Evolutionary conservation across 2,329 filamentous ascomycete species (phyloP).

Genomic region (Tolypocladium tundrense): DNA sequence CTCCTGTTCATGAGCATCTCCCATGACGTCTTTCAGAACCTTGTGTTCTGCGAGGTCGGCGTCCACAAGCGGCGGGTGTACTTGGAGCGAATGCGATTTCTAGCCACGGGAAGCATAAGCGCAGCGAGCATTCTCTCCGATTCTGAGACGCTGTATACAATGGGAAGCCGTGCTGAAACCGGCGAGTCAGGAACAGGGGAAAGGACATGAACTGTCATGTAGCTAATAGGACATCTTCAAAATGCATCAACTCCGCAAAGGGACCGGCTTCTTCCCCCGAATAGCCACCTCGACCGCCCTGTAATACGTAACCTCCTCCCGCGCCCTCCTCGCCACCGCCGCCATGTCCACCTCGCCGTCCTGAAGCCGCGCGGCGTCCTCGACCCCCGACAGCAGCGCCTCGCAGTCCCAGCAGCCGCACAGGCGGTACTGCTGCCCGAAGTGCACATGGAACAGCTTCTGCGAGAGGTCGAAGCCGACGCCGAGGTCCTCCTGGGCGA

Average conservation of each 20-base stretch:
- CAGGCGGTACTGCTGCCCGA: slow-evolving; percentile 22
- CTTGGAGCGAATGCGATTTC: slow-evolving; percentile 5
- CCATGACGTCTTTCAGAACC: slow-evolving; percentile 2
- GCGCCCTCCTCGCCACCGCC: neutral
- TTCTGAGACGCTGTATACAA: neutral
- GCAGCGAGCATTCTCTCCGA: neutral
- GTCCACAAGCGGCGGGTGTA: slow-evolving; percentile 11
- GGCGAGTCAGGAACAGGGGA: neutral
- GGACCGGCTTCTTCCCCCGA: slow-evolving; percentile 2
- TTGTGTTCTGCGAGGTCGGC: slow-evolving; percentile 11
- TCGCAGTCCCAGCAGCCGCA: slow-evolving; percentile 29
- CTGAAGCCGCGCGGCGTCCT: neutral
- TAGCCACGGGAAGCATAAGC: neutral
- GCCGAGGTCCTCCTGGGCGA: slow-evolving; percentile 14
- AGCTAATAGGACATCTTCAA: neutral
- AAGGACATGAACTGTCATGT: neutral
- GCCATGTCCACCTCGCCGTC: slow-evolving; percentile 4
- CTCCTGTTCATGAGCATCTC: neutral
- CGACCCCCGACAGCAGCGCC: slow-evolving; percentile 15
- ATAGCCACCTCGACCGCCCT: slow-evolving; percentile 8
- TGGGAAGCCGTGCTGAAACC: neutral
- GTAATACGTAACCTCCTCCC: slow-evolving; percentile 8
- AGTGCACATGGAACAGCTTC: slow-evolving; percentile 17
- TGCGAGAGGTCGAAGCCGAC: slow-evolving; percentile 18
- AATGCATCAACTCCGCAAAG: neutral